Percentiles rank a stretch among this genome's conserved stretches.
These are phyloP conservation scores for Ramaria rubella DNA, from an alignment of 768 basidiomycete genomes.

Conservation along the genomic window DNA sequence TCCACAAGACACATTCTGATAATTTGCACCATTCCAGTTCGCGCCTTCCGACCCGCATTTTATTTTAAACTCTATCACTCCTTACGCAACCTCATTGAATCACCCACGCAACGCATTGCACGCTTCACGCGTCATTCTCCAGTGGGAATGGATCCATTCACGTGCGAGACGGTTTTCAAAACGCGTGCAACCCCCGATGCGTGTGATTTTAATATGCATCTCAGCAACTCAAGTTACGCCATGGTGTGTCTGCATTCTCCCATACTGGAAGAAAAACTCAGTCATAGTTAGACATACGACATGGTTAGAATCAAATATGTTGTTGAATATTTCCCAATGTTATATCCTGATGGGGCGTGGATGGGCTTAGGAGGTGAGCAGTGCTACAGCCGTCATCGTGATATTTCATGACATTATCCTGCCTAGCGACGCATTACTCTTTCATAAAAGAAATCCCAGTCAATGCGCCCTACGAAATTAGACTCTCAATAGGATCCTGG, in stretches of 20 bases:
- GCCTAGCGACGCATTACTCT: slow-evolving; percentile 54
- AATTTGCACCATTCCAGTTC: slow-evolving; percentile 30
- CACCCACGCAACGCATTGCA: background rate
- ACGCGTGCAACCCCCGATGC: slow-evolving; percentile 64
- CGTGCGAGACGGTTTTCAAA: slow-evolving; percentile 33
- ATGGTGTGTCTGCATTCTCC: slow-evolving; percentile 38
- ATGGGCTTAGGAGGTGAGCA: slow-evolving; percentile 44
- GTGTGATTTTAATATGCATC: slow-evolving; percentile 64
- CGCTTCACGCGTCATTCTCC: slow-evolving; percentile 26
- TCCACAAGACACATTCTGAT: background rate
- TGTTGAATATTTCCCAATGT: slow-evolving; percentile 46
- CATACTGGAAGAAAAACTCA: background rate
- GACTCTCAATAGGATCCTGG: slow-evolving; percentile 53
- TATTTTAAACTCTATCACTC: slow-evolving; percentile 21
- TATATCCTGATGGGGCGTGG: slow-evolving; percentile 55
- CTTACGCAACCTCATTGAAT: background rate
- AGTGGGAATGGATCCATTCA: slow-evolving; percentile 53
- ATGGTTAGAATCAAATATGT: slow-evolving; percentile 38
- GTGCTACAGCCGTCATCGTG: background rate
- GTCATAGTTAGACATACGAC: slow-evolving; percentile 25
- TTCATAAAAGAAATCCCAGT: slow-evolving; percentile 70
- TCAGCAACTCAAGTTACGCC: slow-evolving; percentile 78
- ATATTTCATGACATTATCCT: background rate
- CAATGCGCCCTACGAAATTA: slow-evolving; percentile 53
- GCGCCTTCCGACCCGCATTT: slow-evolving; percentile 47